phyloP scores from a whole-genome alignment of 495 filamentous ascomycete species.

The Parmelia sp. region DNA sequence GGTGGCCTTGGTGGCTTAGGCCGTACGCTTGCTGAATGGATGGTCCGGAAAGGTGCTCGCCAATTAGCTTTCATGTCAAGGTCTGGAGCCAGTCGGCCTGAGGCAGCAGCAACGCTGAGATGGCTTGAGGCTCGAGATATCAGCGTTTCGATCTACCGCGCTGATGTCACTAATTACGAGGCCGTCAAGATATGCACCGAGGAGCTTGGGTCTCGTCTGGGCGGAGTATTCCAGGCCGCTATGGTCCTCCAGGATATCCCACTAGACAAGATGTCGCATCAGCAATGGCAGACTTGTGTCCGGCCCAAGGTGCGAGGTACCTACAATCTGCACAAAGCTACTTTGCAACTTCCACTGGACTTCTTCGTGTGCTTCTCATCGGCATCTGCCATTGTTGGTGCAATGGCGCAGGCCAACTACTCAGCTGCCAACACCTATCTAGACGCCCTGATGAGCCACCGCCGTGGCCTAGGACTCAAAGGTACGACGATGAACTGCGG shows the following conservation, averaged over 20 bases:
- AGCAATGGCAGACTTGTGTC: constrained; percentile 45
- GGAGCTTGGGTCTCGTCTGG: constrained; percentile 41
- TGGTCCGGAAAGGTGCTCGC: constrained; percentile 50
- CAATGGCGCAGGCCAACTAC: constrained; percentile 43
- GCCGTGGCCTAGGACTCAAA: constrained; percentile 31
- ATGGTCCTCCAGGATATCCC: constrained; percentile 47
- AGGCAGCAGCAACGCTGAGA: constrained; percentile 28
- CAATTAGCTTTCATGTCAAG: constrained; percentile 52
- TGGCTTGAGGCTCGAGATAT: constrained; percentile 24
- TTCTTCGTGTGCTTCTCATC: constrained; percentile 41
- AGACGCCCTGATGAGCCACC: constrained; percentile 42
- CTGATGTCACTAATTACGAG: constrained; percentile 36
- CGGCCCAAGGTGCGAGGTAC: constrained; percentile 50
- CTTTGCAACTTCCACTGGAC: constrained; percentile 30
- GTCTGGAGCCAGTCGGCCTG: constrained; percentile 17
- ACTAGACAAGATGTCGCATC: constrained; percentile 51
- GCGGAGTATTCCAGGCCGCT: constrained; percentile 46
- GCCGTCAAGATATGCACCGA: constrained; percentile 24
- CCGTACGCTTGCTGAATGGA: constrained; percentile 47
- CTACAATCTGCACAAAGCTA: constrained; percentile 36
- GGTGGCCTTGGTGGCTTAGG: constrained; percentile 58
- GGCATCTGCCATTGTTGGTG: constrained; percentile 29
- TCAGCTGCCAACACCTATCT: constrained; percentile 40
- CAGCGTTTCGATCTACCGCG: constrained; percentile 29
- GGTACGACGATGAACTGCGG: constrained; percentile 40